Percentiles rank a stretch among this genome's conserved stretches.
Evolutionary conservation across 257 asterid genomes (phyloP).

Genomic region (Solanum ossicruentum): DNA sequence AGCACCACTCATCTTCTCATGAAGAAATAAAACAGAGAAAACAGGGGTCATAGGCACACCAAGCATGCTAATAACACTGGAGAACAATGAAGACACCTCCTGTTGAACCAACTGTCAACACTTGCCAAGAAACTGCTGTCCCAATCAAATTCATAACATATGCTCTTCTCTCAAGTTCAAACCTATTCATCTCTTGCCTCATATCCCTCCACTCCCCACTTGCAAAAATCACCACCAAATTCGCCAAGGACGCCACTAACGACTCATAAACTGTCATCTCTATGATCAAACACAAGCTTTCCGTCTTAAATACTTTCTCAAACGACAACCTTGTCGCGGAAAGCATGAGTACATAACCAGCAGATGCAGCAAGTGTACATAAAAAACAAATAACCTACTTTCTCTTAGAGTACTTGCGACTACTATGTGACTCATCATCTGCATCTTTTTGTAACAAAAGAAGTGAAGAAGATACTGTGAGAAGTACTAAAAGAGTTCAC

Average conservation of each 20-base stretch:
- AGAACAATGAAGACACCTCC: constrained; percentile 18
- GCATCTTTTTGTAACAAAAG: constrained; percentile 34
- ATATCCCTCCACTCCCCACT: constrained; percentile 37
- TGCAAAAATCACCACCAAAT: constrained; percentile 14
- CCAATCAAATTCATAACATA: constrained; percentile 18
- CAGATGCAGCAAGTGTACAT: constrained; percentile 27
- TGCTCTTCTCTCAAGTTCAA: constrained; percentile 9
- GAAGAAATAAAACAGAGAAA: constrained; percentile 37
- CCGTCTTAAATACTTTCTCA: constrained; percentile 12
- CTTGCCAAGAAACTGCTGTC: constrained; percentile 28
- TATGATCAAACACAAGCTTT: constrained; percentile 1
- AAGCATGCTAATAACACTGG: constrained; percentile 25
- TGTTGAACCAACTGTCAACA: constrained; percentile 18
- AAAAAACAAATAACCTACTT: constrained; percentile 5
- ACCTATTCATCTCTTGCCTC: constrained; percentile 20
- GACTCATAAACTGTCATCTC: constrained; percentile 17
- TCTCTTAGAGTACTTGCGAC: not conserved
- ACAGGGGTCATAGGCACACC: constrained; percentile 65
- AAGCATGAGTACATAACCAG: constrained; percentile 18
- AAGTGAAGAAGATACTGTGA: constrained; percentile 35
- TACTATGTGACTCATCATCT: not conserved
- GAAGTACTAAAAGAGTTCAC: constrained; percentile 33
- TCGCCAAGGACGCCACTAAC: constrained; percentile 13
- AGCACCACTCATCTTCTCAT: constrained; percentile 35
- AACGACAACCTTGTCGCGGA: constrained; percentile 17